Conservation (phyloP, 148 eudicot species). For the Arctostaphylos glauca region DNA sequence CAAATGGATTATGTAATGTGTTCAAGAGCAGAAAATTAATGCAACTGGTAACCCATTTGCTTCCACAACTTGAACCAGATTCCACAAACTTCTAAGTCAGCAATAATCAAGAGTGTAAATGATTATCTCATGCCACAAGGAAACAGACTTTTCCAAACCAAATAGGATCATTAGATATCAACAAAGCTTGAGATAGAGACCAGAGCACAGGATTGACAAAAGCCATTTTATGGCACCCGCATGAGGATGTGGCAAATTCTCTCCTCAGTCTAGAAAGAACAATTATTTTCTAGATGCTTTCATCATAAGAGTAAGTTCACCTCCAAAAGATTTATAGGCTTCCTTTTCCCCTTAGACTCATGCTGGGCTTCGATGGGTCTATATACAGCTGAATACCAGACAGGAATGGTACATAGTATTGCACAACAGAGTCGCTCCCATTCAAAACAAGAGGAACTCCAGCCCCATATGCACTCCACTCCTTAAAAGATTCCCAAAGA, state of each 20-base stretch:
- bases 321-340: neutral
- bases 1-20: neutral
- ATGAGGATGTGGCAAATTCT: neutral
- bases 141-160: neutral
- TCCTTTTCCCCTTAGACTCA: constrained; percentile 21
- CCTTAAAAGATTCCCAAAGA: constrained; percentile 93
- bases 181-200: neutral
- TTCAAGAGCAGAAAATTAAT: neutral
- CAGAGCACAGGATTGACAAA: neutral
- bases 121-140: neutral
- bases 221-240: neutral
- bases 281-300: neutral
- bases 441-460: constrained; percentile 85
- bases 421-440: constrained; percentile 76
- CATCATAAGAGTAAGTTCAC: no score
- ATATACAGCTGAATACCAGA: constrained; percentile 86
- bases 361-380: constrained; percentile 53
- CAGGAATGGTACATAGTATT: constrained; percentile 86
- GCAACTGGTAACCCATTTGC: neutral
- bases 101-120: neutral
- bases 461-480: constrained; percentile 96
- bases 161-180: neutral
- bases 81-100: neutral
- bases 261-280: neutral
- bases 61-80: neutral